Evolutionary conservation across 2,329 filamentous ascomycete genomes (phyloP).

Genomic region (Penicillium psychrosexuale): DNA sequence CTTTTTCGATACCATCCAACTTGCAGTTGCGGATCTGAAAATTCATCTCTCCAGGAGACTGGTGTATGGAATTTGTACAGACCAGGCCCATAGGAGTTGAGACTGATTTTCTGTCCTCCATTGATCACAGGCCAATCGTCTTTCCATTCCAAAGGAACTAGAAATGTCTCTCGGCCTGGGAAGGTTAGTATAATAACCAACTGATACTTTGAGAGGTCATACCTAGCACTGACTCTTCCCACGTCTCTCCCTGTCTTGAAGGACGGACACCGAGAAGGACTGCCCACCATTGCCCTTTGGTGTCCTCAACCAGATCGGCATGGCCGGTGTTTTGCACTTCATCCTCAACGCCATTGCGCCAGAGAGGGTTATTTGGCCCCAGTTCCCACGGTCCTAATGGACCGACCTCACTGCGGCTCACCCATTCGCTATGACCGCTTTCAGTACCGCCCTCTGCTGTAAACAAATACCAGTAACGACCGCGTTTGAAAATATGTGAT

Average conservation of each 20-base stretch:
- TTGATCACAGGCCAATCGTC: conserved; percentile 55
- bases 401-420: conserved; percentile 52
- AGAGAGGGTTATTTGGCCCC: conserved; percentile 57
- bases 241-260: conserved; percentile 24
- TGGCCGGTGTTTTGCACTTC: conserved; percentile 53
- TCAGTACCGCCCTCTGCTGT: conserved; percentile 57
- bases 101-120: conserved; percentile 44
- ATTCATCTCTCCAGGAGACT: conserved; percentile 39
- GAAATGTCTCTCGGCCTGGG: conserved; percentile 50
- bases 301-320: conserved; percentile 49
- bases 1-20: conserved; percentile 42
- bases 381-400: conserved; percentile 62
- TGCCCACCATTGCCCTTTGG: conserved; percentile 48
- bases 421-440: conserved; percentile 59
- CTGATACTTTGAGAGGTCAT: neutral
- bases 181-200: neutral
- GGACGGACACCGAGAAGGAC: conserved; percentile 50
- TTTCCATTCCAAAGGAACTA: conserved; percentile 51
- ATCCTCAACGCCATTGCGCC: conserved; percentile 50
- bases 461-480: conserved; percentile 54
- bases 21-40: conserved; percentile 21
- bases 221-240: conserved; percentile 47
- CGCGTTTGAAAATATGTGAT: conserved; percentile 54
- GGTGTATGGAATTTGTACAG: conserved; percentile 18
- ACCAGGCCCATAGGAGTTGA: conserved; percentile 24